Conservation (phyloP, 139 green algal genomes). For the Nannochloris sp. region DNA sequence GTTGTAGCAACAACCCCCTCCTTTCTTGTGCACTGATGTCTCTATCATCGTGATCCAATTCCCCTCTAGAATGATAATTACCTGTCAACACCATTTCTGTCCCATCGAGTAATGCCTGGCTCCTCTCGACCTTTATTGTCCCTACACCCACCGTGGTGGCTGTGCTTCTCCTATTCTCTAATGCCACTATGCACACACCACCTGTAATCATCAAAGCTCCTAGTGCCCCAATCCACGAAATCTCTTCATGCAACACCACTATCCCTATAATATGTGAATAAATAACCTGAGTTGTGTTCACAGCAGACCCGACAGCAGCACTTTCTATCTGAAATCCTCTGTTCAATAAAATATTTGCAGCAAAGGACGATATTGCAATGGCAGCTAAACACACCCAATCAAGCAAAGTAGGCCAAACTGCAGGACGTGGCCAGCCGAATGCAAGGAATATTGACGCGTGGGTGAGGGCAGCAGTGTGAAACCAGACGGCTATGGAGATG, state of each 20-base stretch:
- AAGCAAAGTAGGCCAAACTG: conserved; percentile 8
- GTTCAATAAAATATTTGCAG: conserved; percentile 43
- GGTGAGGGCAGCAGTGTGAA: conserved; percentile 1
- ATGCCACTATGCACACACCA: conserved; percentile 22
- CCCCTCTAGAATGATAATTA: too few relatives aligned
- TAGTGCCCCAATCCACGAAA: conserved; percentile 4
- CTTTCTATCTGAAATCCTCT: conserved; percentile 47
- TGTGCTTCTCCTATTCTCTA: conserved; percentile 8
- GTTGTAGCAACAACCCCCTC: too few relatives aligned
- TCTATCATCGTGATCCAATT: too few relatives aligned
- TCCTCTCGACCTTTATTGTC: too few relatives aligned
- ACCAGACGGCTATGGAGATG: conserved; percentile 28
- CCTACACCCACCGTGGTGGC: too few relatives aligned
- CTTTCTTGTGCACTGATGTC: too few relatives aligned
- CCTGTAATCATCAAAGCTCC: conserved; percentile 21
- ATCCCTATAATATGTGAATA: conserved; percentile 21
- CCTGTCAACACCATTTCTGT: too few relatives aligned
- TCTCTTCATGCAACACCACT: conserved; percentile 17
- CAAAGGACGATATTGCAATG: conserved; percentile 25
- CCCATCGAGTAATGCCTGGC: too few relatives aligned
- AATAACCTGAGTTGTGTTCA: conserved; percentile 39
- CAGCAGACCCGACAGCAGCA: conserved; percentile 29
- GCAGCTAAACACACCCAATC: conserved; percentile 16
- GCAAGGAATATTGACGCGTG: background rate
- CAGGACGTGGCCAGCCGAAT: conserved; percentile 6